Conservation (phyloP, 371 early-diverging fungal species). For the Mucor piriformis region DNA sequence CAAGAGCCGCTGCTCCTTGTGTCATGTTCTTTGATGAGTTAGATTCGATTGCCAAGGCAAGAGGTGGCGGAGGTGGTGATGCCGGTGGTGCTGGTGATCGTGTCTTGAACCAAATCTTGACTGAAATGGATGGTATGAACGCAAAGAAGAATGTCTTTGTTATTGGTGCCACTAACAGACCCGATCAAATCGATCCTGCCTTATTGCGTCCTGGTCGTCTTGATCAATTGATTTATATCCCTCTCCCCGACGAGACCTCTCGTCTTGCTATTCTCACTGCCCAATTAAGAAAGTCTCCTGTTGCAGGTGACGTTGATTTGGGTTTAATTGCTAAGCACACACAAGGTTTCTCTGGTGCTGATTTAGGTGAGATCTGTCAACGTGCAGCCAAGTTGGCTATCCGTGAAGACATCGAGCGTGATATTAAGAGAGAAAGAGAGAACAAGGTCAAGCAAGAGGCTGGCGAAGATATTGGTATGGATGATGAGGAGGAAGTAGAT, state of each 20-base stretch:
- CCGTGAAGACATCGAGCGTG: slow-evolving; percentile 96
- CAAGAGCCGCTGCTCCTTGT: slow-evolving; percentile 99
- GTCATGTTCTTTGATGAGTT: slow-evolving; percentile 99
- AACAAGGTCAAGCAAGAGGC: slow-evolving; percentile 70
- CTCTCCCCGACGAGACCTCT: slow-evolving; percentile 94
- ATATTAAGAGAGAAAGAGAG: slow-evolving; percentile 75
- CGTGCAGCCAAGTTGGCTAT: slow-evolving; percentile 99
- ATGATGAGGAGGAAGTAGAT: slow-evolving; percentile 75
- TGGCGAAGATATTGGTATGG: slow-evolving; percentile 74
- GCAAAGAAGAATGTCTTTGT: slow-evolving; percentile 97
- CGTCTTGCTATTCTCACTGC: slow-evolving; percentile 91
- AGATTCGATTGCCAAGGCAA: slow-evolving; percentile 98
- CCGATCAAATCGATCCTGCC: slow-evolving; percentile 34
- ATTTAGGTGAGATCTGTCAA: slow-evolving; percentile 99
- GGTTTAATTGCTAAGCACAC: slow-evolving; percentile 87
- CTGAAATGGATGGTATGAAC: slow-evolving; percentile 99
- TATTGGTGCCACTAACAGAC: slow-evolving; percentile 98
- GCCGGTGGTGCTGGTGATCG: slow-evolving; percentile 98
- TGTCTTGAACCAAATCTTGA: slow-evolving; percentile 99
- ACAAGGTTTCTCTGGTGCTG: slow-evolving; percentile 99
- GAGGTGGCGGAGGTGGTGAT: slow-evolving; percentile 86
- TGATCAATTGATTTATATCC: slow-evolving; percentile 99
- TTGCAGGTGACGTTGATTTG: slow-evolving; percentile 87
- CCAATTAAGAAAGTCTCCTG: slow-evolving; percentile 97
- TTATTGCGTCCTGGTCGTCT: slow-evolving; percentile 95